Percentiles rank a stretch among this genome's conserved stretches.
Conservation (phyloP, 2,329 filamentous ascomycete species). For the Pleomassaria siparia region DNA sequence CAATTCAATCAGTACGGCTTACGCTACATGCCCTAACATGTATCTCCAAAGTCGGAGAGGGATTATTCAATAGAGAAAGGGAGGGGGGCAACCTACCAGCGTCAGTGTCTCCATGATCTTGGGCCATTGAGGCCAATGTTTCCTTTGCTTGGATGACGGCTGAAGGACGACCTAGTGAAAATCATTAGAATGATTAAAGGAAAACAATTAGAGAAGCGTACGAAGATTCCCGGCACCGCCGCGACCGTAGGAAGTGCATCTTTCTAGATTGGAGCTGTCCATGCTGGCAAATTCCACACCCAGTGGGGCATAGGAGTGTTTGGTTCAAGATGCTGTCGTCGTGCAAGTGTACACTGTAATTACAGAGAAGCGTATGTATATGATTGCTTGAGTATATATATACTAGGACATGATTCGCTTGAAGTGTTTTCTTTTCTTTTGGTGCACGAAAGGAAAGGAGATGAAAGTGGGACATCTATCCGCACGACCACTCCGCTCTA, state of each 20-base stretch:
- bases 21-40: too few relatives aligned
- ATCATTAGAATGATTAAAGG: neutral
- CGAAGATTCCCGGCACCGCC: constrained; percentile 24
- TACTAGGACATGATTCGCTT: too few relatives aligned
- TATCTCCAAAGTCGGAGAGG: too few relatives aligned
- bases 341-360: too few relatives aligned
- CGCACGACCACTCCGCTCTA: too few relatives aligned
- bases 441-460: too few relatives aligned
- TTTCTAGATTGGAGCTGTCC: constrained; percentile 10
- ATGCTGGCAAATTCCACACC: too few relatives aligned
- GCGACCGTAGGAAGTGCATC: constrained; percentile 19
- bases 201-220: constrained; percentile 5
- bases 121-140: constrained; percentile 5
- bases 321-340: too few relatives aligned
- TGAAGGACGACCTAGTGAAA: constrained; percentile 7
- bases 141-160: constrained; percentile 10
- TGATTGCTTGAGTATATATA: too few relatives aligned
- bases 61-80: neutral
- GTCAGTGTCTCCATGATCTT: neutral
- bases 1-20: neutral
- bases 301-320: constrained; percentile 10
- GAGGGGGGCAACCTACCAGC: neutral
- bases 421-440: too few relatives aligned
- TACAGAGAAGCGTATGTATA: too few relatives aligned
- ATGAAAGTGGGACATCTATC: too few relatives aligned